Percentiles rank a stretch among this genome's conserved stretches.
These are phyloP conservation scores for Boletus vinaceobasis DNA, from an alignment of 768 basidiomycete genomes.

Conservation along the genomic window DNA sequence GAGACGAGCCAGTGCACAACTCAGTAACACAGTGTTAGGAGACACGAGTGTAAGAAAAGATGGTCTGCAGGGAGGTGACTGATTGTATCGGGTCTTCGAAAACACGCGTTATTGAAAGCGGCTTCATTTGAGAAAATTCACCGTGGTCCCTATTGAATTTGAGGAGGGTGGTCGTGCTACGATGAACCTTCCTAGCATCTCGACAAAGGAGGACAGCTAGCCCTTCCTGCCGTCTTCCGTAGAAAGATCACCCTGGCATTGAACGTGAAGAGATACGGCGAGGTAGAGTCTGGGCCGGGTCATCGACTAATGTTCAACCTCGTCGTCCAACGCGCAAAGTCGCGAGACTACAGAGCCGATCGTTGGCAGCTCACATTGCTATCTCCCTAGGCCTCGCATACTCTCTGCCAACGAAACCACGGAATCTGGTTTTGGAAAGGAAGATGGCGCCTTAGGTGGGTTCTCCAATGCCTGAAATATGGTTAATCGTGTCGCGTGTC, in stretches of 20 bases:
- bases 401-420: slow-evolving; percentile 13
- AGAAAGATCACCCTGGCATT: not conserved
- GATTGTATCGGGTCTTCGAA: not conserved
- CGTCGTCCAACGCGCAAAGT: not conserved
- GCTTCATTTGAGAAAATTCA: not conserved
- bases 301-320: not conserved
- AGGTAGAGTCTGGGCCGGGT: not conserved
- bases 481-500: not conserved
- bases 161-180: not conserved
- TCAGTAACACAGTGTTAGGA: not conserved
- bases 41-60: not conserved
- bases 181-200: not conserved
- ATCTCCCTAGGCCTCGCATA: slow-evolving; percentile 22
- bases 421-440: slow-evolving; percentile 1
- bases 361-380: not conserved
- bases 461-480: slow-evolving; percentile 12
- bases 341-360: not conserved
- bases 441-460: not conserved
- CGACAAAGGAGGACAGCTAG: not conserved
- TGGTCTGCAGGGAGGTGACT: not conserved
- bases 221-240: not conserved
- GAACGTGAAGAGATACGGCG: not conserved
- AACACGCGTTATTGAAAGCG: not conserved
- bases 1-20: not conserved
- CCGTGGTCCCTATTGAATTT: not conserved